Conservation (phyloP, 1,284 basidiomycete genomes). For the Puccinia novopanici region DNA sequence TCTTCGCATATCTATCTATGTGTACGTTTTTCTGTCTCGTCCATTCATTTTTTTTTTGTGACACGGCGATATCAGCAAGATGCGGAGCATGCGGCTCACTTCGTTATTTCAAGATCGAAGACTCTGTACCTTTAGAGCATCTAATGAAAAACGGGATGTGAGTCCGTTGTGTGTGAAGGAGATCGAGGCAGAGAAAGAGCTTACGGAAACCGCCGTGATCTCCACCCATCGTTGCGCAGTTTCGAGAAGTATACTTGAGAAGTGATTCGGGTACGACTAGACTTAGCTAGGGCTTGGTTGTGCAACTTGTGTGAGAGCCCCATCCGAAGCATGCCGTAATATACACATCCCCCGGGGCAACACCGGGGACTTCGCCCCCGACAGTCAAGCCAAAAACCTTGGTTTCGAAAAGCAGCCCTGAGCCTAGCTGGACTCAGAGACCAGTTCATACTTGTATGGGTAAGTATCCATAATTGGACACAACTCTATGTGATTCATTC, state of each 20-base stretch:
- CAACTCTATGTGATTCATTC: no score
- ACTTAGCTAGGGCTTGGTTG: no score
- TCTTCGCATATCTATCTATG: conserved; percentile 36
- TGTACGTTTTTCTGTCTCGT: conserved; percentile 29
- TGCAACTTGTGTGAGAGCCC: background rate
- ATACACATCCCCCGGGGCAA: no score
- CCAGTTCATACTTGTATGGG: no score
- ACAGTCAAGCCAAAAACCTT: no score
- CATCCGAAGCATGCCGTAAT: no score
- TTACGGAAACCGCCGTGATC: conserved; percentile 5
- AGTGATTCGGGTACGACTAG: background rate
- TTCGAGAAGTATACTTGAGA: background rate
- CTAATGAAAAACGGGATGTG: background rate
- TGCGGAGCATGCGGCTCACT: background rate
- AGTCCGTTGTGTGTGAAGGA: no score
- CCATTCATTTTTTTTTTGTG: background rate
- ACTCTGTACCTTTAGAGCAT: background rate
- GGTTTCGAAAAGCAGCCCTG: no score
- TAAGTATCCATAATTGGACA: no score
- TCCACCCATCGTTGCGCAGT: conserved; percentile 9
- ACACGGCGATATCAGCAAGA: background rate
- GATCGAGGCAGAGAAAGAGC: background rate
- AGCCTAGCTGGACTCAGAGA: no score
- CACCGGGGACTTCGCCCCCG: no score
- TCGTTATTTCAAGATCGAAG: background rate